phyloP scores from a whole-genome alignment of 371 early-diverging fungal species.

The Actinomortierella wolfii region DNA sequence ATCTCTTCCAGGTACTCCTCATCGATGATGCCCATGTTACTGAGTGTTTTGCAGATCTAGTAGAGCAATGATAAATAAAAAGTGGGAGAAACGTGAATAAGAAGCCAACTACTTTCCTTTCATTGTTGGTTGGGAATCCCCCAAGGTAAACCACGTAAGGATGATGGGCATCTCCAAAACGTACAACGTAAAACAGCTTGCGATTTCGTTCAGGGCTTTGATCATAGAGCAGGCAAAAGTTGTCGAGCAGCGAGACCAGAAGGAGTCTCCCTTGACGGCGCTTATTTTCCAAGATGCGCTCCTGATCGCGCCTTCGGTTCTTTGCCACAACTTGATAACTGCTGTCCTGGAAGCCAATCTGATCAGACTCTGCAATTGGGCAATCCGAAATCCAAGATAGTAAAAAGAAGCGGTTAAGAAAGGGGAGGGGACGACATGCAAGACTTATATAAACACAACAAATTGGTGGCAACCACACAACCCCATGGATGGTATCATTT shows the following conservation, averaged over 20 bases:
- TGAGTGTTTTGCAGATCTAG: slow-evolving; percentile 57
- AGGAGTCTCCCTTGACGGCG: slow-evolving; percentile 71
- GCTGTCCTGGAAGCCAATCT: slow-evolving; percentile 24
- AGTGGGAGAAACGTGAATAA: too few species aligned
- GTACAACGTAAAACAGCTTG: slow-evolving; percentile 80
- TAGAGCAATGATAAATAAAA: too few species aligned
- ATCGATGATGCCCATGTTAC: slow-evolving; percentile 77
- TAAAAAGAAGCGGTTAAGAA: background rate
- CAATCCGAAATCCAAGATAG: too few species aligned
- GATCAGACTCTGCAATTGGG: slow-evolving; percentile 43
- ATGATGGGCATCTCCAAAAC: slow-evolving; percentile 49
- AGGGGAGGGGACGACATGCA: background rate
- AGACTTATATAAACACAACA: background rate
- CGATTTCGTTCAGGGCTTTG: slow-evolving; percentile 82
- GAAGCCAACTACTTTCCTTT: too few species aligned
- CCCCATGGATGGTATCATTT: background rate
- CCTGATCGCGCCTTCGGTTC: slow-evolving; percentile 32
- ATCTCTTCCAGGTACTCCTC: slow-evolving; percentile 87
- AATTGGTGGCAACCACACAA: background rate
- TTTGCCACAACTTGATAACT: slow-evolving; percentile 37
- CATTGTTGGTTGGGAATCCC: too few species aligned
- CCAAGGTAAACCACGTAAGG: too few species aligned
- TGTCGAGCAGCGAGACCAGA: slow-evolving; percentile 76
- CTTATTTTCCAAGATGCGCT: slow-evolving; percentile 49
- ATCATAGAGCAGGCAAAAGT: slow-evolving; percentile 86